Base-by-base conservation (phyloP, 106 monocot genomes). In the Dioscorea zingiberensis region DNA sequence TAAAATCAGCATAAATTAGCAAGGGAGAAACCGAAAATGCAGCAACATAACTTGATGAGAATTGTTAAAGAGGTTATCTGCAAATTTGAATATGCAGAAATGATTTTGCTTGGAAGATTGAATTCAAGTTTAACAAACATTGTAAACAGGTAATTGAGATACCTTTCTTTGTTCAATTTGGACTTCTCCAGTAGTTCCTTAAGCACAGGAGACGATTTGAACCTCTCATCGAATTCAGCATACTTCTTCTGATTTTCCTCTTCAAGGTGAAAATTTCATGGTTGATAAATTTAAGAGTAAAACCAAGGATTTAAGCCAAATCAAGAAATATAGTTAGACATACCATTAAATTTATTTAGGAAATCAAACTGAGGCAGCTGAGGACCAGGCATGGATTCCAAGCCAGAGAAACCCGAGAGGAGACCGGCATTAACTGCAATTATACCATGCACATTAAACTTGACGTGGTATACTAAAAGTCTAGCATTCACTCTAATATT, bases 171-270 rank as follows among this genome's bases (percentile, higher is more conserved):
- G 48, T 82, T 74, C 27, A 70, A 30, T 32, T 74, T 77, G 24
- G 77, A 82, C 54, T 69, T 82, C 69, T 82, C 82, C 27, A 82
- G 27, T 16, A 77, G 73, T 46, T 82, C 82, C 59, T 77, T 73
- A 59, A 82, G 77, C 49, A 77, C 73, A 4, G 66, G 25, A 17
- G 82, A 74, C 12, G 69, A 69, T 69, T 77, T 82, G 82, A 82
- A 82, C 46, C 73, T 67, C 14, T 69, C 69, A 51, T 82, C 82
- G 7, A 70, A 32, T 55, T 82, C 82, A 11, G 77, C 55, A 19
- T 82, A 82, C 65, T 77, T 82, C 77, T 82, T 82, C 69, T 82
- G 77, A 47, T 82, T 82, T 17, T 70, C 69, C 47, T 68, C 82
- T 82, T 27, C 38, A 73, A 54, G 13, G 54, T 11, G 25, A 38